These are phyloP conservation scores for Emydomyces testavorans DNA, from an alignment of 2,329 filamentous ascomycete species.

Conservation along the genomic window DNA sequence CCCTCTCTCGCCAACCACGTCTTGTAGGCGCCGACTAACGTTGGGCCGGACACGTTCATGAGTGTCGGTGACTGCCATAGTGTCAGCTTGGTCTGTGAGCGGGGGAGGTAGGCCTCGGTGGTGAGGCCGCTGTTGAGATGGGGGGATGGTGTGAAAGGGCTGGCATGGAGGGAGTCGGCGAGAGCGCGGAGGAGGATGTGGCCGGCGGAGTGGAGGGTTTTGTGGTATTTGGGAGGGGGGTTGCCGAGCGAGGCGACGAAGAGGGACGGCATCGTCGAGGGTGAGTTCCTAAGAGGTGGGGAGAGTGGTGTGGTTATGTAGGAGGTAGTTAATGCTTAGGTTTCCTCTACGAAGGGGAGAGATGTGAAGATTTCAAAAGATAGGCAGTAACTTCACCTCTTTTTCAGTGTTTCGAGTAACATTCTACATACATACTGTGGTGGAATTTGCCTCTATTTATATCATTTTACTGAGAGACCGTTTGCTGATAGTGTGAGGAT, in stretches of 20 bases:
- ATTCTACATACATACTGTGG: too few relatives aligned
- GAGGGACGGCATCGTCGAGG: conserved; percentile 32
- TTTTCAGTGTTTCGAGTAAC: too few relatives aligned
- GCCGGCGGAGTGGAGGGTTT: conserved; percentile 77
- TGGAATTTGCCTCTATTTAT: too few relatives aligned
- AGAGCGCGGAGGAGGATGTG: conserved; percentile 62
- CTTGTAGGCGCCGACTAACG: conserved; percentile 55
- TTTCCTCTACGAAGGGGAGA: not conserved
- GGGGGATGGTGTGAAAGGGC: conserved; percentile 40
- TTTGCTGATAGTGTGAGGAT: too few relatives aligned
- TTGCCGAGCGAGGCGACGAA: conserved; percentile 85
- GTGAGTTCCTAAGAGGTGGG: not conserved
- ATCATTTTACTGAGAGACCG: too few relatives aligned
- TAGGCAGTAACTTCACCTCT: too few relatives aligned
- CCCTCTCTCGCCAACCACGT: conserved; percentile 23
- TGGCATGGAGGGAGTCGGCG: conserved; percentile 36
- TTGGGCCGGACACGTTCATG: conserved; percentile 77
- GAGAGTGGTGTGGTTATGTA: not conserved
- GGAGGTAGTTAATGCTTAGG: not conserved
- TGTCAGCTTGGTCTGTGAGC: conserved; percentile 45
- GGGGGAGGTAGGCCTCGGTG: conserved; percentile 37
- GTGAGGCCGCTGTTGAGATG: conserved; percentile 40
- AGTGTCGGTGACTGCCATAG: conserved; percentile 62
- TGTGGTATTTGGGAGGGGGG: conserved; percentile 54
- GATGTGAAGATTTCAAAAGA: too few relatives aligned